Conservation (phyloP, 2,329 filamentous ascomycete genomes). For the Beauveria asiatica region DNA sequence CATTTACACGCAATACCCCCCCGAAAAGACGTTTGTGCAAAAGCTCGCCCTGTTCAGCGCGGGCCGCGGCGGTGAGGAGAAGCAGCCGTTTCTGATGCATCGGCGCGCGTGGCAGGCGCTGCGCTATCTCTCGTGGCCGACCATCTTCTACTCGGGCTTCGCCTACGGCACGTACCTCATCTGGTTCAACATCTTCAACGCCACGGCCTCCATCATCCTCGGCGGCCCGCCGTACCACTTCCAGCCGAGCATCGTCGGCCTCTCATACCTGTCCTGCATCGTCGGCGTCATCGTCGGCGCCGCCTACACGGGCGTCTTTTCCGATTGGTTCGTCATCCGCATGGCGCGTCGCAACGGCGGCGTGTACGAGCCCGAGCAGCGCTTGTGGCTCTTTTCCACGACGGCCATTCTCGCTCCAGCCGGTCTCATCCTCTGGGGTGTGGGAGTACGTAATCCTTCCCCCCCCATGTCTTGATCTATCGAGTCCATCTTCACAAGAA, state of each 20-base stretch:
- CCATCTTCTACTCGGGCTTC: conserved; percentile 34
- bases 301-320: conserved; percentile 25
- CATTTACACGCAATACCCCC: conserved; percentile 9
- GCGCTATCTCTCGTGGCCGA: conserved; percentile 31
- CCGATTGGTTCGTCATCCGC: conserved; percentile 30
- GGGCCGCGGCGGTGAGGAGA: conserved; percentile 8
- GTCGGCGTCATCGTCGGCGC: conserved; percentile 24
- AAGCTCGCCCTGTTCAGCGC: conserved; percentile 28
- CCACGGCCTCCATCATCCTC: conserved; percentile 32
- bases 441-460: conserved; percentile 18
- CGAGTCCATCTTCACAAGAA: not conserved
- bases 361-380: conserved; percentile 32
- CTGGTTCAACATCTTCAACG: conserved; percentile 36
- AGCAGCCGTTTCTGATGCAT: conserved; percentile 32
- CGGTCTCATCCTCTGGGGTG: conserved; percentile 25
- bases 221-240: conserved; percentile 30
- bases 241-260: conserved; percentile 28
- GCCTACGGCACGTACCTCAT: conserved; percentile 34
- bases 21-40: conserved; percentile 31
- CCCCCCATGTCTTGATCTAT: not conserved
- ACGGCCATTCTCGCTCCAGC: conserved; percentile 22
- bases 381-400: conserved; percentile 30
- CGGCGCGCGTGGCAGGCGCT: conserved; percentile 28
- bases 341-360: conserved; percentile 32
- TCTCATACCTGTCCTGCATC: conserved; percentile 29